Conservation (phyloP, 108 stramenopile genomes). For the Schizochytrium sp. region DNA sequence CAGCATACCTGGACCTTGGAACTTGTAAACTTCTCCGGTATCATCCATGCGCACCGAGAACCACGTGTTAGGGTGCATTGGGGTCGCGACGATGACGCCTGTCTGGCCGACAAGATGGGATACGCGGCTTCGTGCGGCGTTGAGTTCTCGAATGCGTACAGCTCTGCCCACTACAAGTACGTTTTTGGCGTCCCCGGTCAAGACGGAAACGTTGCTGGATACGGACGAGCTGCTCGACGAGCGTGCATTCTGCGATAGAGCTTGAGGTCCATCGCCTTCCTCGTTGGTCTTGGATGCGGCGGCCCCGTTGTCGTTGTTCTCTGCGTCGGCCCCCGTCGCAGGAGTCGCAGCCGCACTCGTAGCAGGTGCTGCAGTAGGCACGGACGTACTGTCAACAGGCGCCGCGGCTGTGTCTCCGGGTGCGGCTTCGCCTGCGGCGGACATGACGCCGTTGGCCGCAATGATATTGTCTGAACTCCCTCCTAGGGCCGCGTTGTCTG, state of each 20-base stretch:
- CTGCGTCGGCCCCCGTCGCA: too few relatives aligned
- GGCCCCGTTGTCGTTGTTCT: too few relatives aligned
- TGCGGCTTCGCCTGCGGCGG: background rate
- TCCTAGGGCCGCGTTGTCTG: background rate
- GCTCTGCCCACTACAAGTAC: background rate
- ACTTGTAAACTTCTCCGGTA: background rate
- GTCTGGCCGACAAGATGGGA: background rate
- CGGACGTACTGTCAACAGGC: background rate
- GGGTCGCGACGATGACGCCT: background rate
- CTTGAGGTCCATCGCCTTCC: background rate
- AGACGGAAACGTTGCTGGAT: background rate
- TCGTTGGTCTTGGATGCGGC: background rate
- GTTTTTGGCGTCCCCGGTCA: background rate
- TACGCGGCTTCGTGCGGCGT: background rate
- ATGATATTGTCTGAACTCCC: background rate
- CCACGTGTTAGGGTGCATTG: background rate
- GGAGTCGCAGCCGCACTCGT: background rate
- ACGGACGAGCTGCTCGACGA: background rate
- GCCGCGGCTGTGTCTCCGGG: background rate
- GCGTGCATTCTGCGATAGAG: background rate
- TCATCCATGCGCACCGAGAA: background rate
- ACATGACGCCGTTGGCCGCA: background rate
- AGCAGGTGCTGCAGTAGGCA: background rate
- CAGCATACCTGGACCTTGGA: background rate
- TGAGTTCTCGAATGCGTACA: background rate